A percentile compares a stretch with the other conserved stretches of the same genome.
These are phyloP conservation scores for Penicillium bovifimosum DNA, from an alignment of 495 filamentous ascomycete genomes.

Conservation along the genomic window DNA sequence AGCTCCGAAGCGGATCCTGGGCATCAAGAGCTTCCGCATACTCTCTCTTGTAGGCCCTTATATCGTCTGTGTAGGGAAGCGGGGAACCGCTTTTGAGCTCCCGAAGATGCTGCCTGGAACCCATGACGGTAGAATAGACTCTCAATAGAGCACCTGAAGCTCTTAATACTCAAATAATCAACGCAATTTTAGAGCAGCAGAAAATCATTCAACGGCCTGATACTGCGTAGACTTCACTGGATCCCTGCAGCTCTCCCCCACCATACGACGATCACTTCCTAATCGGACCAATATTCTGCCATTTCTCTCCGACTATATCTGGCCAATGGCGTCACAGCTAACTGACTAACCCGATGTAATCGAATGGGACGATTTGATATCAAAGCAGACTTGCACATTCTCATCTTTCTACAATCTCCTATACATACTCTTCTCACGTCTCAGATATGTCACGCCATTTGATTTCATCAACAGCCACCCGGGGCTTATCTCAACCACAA, in stretches of 20 bases:
- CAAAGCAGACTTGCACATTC: neutral
- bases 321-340: conserved; percentile 31
- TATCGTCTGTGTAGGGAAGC: conserved; percentile 37
- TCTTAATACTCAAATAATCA: neutral
- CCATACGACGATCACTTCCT: conserved; percentile 18
- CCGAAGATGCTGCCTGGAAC: conserved; percentile 27
- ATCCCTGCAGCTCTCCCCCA: conserved; percentile 13
- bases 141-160: no score
- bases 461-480: conserved; percentile 17
- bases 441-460: conserved; percentile 29
- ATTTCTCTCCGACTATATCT: conserved; percentile 11
- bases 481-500: conserved; percentile 20
- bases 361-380: conserved; percentile 18
- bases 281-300: conserved; percentile 26
- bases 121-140: conserved; percentile 14
- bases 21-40: conserved; percentile 63
- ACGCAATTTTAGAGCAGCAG: neutral
- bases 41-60: conserved; percentile 37
- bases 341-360: conserved; percentile 30
- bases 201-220: neutral
- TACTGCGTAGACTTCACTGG: neutral
- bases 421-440: neutral
- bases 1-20: conserved; percentile 59
- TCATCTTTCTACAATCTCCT: conserved; percentile 3
- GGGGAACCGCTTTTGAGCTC: conserved; percentile 27